These are phyloP conservation scores for Amanita pseudoporphyria DNA, from an alignment of 768 basidiomycete genomes.

Conservation along the genomic window DNA sequence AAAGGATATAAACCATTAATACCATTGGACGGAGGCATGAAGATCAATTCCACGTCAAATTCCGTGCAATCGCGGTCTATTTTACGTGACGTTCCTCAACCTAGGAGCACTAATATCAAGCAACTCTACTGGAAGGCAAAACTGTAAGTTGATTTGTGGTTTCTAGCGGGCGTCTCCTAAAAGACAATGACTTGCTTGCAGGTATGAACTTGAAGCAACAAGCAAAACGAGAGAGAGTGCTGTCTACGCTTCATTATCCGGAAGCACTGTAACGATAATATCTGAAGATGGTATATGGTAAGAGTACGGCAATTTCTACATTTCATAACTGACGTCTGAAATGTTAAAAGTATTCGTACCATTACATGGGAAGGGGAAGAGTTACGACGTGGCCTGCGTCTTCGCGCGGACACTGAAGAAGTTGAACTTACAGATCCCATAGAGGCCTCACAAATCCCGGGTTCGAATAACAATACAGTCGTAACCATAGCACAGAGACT, in stretches of 20 bases:
- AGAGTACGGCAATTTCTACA: constrained; percentile 10
- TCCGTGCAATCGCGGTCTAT: background rate
- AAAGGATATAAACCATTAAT: background rate
- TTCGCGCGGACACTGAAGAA: constrained; percentile 48
- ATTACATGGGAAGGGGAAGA: constrained; percentile 49
- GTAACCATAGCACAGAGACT: constrained; percentile 36
- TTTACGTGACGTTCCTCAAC: background rate
- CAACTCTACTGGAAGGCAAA: constrained; percentile 58
- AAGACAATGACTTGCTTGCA: background rate
- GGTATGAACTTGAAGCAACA: constrained; percentile 38
- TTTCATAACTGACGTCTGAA: background rate
- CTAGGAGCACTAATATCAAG: constrained; percentile 10
- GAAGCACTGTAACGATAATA: constrained; percentile 44
- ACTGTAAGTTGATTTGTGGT: constrained; percentile 33
- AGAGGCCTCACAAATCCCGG: constrained; percentile 22
- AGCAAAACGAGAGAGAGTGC: constrained; percentile 80
- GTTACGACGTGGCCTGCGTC: constrained; percentile 35
- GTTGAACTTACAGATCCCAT: constrained; percentile 51
- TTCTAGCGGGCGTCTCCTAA: background rate
- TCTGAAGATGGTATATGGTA: constrained; percentile 68
- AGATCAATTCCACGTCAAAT: background rate
- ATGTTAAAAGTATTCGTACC: constrained; percentile 21
- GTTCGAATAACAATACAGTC: constrained; percentile 7
- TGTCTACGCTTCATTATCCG: constrained; percentile 44
- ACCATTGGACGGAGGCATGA: background rate